Evolutionary conservation across 306 rosid genomes (phyloP).

Genomic region (Vigna reflexopilosa): DNA sequence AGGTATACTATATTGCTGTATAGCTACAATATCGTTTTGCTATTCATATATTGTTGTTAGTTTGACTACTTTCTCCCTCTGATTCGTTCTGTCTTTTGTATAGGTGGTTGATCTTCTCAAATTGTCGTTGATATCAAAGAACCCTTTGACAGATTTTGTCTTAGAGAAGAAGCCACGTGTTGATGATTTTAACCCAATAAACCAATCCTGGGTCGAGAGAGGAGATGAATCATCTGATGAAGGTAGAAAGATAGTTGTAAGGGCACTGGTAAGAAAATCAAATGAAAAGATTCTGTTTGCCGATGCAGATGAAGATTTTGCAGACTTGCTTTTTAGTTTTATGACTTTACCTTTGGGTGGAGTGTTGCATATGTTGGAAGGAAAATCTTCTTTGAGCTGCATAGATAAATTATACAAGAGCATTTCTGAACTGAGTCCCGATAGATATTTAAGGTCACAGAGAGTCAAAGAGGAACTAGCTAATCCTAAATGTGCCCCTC

Average conservation of each 20-base stretch:
- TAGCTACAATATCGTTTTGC: not conserved
- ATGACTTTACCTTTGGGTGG: not conserved
- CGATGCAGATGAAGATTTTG: not conserved
- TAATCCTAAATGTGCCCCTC: not conserved
- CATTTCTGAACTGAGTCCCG: not conserved
- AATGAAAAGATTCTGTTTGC: not conserved
- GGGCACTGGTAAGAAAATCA: not conserved
- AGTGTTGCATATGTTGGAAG: not conserved
- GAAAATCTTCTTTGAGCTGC: not conserved
- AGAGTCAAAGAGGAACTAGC: not conserved
- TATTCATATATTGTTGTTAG: not conserved
- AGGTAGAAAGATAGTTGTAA: not conserved
- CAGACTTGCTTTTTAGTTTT: not conserved
- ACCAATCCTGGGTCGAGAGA: not conserved
- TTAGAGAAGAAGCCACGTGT: not conserved
- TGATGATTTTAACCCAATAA: not conserved
- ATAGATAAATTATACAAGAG: not conserved
- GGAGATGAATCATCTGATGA: not conserved
- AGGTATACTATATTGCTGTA: not conserved
- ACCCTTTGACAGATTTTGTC: not conserved
- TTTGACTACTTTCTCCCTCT: not conserved
- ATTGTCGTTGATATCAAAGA: not conserved
- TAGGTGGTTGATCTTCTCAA: slow-evolving; percentile 26
- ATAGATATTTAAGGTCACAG: not conserved
- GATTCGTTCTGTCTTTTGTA: not conserved